phyloP scores from a whole-genome alignment of 2,329 filamentous ascomycete genomes.

The Aspergillus hortae region DNA sequence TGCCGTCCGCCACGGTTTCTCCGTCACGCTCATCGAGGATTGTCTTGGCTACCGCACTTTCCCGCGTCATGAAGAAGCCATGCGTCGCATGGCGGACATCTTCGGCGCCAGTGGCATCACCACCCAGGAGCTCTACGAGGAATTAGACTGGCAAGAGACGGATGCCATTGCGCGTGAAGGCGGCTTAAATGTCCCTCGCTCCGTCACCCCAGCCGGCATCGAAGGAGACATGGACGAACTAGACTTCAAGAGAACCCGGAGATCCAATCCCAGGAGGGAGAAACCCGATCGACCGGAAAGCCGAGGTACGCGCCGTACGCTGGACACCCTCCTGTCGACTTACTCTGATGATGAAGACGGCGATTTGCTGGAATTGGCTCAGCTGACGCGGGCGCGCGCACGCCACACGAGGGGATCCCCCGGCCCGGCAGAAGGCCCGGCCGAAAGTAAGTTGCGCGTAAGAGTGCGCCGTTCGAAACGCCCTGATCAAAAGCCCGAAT shows the following conservation, averaged over 20 bases:
- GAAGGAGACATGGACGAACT: conserved; percentile 35
- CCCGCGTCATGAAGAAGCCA: conserved; percentile 64
- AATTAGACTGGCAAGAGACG: conserved; percentile 41
- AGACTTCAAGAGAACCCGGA: conserved; percentile 21
- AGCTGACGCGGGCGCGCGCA: conserved; percentile 16
- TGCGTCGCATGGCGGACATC: conserved; percentile 67
- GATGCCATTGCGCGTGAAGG: conserved; percentile 32
- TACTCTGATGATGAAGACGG: conserved; percentile 16
- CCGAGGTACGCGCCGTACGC: conserved; percentile 5
- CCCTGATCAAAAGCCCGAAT: conserved; percentile 15
- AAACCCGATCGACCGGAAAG: conserved; percentile 6
- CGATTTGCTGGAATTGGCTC: conserved; percentile 17
- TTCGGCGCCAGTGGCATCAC: conserved; percentile 68
- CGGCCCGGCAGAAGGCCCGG: neutral
- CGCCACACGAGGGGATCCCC: conserved; percentile 9
- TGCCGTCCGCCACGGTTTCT: conserved; percentile 79
- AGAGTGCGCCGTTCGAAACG: conserved; percentile 26
- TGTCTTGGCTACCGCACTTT: conserved; percentile 78
- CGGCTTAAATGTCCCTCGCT: conserved; percentile 11
- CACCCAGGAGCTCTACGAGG: conserved; percentile 57
- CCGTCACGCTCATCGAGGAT: conserved; percentile 83
- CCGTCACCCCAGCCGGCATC: conserved; percentile 26
- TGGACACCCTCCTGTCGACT: conserved; percentile 13
- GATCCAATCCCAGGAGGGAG: conserved; percentile 6
- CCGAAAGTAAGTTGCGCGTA: conserved; percentile 20